phyloP scores from a whole-genome alignment of 768 basidiomycete genomes.

The Imleria badia region DNA sequence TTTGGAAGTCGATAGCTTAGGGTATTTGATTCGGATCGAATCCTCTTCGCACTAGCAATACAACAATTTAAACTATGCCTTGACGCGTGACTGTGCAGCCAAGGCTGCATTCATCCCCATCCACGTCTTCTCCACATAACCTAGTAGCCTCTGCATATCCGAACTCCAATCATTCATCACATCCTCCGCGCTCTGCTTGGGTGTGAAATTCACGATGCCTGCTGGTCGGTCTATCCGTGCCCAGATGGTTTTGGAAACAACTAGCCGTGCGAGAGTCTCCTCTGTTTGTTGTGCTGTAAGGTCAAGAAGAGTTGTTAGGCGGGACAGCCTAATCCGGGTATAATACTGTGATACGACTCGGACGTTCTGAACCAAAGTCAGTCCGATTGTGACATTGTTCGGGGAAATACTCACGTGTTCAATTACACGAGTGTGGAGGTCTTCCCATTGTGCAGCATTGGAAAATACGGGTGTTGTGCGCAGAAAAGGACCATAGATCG shows the following conservation, averaged over 20 bases:
- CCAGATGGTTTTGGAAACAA: constrained; percentile 90
- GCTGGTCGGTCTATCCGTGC: constrained; percentile 91
- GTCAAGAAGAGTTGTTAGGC: constrained; percentile 86
- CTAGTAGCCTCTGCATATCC: constrained; percentile 90
- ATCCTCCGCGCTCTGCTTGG: constrained; percentile 81
- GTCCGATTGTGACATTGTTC: background rate
- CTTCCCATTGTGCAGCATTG: constrained; percentile 83
- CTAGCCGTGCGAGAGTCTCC: constrained; percentile 83
- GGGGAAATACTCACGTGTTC: constrained; percentile 74
- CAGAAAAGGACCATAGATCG: constrained; percentile 82
- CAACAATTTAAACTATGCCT: constrained; percentile 34
- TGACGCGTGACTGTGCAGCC: constrained; percentile 72
- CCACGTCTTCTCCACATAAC: constrained; percentile 97
- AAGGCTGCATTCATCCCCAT: constrained; percentile 92
- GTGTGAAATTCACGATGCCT: constrained; percentile 85
- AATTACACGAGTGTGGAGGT: constrained; percentile 91
- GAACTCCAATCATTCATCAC: constrained; percentile 98
- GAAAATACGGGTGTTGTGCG: constrained; percentile 80
- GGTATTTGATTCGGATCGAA: background rate
- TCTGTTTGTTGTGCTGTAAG: constrained; percentile 82
- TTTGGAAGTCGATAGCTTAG: constrained; percentile 18
- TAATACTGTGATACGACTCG: constrained; percentile 95
- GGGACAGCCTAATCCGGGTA: constrained; percentile 82
- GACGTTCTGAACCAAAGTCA: constrained; percentile 66
- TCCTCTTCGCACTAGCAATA: constrained; percentile 12